These are phyloP conservation scores for Dendrobium catenatum DNA, from an alignment of 106 monocot genomes.

Conservation along the genomic window DNA sequence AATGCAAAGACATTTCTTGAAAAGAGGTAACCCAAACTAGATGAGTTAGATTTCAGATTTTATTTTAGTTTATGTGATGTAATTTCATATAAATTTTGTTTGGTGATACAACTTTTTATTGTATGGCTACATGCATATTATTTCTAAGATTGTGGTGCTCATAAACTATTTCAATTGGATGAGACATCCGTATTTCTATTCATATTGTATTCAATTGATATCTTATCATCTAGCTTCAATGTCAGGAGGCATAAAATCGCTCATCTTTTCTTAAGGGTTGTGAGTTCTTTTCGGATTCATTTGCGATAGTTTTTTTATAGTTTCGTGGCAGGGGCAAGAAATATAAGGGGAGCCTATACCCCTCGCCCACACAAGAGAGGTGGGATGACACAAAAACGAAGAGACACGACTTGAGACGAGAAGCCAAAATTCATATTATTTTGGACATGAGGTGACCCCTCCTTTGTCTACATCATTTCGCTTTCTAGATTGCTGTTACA, in stretches of 20 bases:
- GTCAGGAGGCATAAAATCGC: neutral
- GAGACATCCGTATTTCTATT: neutral
- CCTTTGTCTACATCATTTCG: too few species aligned
- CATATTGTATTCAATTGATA: neutral
- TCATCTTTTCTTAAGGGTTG: neutral
- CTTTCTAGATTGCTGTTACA: too few species aligned
- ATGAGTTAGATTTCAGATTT: neutral
- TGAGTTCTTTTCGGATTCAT: too few species aligned
- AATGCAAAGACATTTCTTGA: conserved; percentile 99
- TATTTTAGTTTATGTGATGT: neutral
- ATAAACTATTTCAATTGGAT: neutral
- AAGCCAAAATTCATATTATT: too few species aligned
- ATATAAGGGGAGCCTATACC: too few species aligned
- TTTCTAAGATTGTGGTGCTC: neutral
- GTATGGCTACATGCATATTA: neutral
- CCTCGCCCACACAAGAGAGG: too few species aligned
- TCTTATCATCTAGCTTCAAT: neutral
- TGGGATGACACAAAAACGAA: too few species aligned
- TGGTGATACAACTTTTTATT: neutral
- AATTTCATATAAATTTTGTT: neutral
- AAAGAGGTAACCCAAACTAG: conserved; percentile 39
- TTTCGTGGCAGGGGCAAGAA: too few species aligned
- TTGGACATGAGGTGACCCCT: too few species aligned
- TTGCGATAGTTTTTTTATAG: too few species aligned
- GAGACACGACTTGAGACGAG: too few species aligned